phyloP scores from a whole-genome alignment of 768 basidiomycete species.

The Agrocybe pediades region DNA sequence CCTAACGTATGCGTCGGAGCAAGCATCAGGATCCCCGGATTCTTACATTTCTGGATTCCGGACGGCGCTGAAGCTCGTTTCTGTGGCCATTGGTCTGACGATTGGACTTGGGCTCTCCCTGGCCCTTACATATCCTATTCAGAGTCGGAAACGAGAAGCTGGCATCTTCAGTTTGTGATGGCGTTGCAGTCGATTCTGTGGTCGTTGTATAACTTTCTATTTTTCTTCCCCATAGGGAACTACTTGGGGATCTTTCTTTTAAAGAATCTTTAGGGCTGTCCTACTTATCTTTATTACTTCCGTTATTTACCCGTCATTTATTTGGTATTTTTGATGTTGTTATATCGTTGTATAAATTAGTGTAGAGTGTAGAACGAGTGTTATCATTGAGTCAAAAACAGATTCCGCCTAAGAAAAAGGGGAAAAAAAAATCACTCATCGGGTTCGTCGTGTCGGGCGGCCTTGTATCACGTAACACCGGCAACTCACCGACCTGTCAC shows the following conservation, averaged over 20 bases:
- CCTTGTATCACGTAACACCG: too few relatives aligned
- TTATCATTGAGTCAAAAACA: too few relatives aligned
- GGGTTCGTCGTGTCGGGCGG: too few relatives aligned
- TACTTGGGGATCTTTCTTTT: neutral
- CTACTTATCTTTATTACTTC: too few relatives aligned
- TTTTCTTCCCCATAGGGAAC: neutral
- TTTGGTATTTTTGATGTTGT: too few relatives aligned
- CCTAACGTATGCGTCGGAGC: slow-evolving; percentile 64
- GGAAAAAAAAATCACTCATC: too few relatives aligned
- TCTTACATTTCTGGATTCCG: slow-evolving; percentile 73
- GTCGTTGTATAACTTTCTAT: neutral
- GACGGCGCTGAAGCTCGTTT: slow-evolving; percentile 75
- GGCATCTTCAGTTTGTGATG: slow-evolving; percentile 63
- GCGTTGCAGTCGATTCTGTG: neutral
- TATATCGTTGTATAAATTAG: too few relatives aligned
- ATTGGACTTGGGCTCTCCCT: slow-evolving; percentile 77
- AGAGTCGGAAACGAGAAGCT: slow-evolving; percentile 55
- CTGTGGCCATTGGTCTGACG: slow-evolving; percentile 77
- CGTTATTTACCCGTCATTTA: too few relatives aligned
- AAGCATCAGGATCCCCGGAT: slow-evolving; percentile 49
- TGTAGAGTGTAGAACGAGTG: too few relatives aligned
- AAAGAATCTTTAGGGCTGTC: too few relatives aligned
- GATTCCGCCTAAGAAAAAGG: too few relatives aligned
- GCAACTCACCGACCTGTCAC: neutral
- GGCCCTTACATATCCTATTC: slow-evolving; percentile 65